phyloP scores from a whole-genome alignment of 2,329 filamentous ascomycete species.

The Talaromyces sp. region DNA sequence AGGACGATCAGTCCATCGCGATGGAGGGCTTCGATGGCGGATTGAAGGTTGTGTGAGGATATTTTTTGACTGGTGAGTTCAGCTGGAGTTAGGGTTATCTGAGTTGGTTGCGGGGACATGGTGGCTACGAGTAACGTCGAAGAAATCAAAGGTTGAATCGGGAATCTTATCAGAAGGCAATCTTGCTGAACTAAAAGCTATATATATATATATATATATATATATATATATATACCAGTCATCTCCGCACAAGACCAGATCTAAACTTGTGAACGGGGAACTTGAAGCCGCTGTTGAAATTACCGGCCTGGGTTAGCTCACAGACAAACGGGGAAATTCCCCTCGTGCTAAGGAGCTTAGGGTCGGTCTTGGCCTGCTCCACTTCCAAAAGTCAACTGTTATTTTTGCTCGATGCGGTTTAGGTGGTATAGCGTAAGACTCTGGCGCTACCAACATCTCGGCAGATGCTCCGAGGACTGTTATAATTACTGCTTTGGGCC shows the following conservation, averaged over 20 bases:
- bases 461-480: not conserved
- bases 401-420: not conserved
- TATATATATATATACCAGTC: not conserved
- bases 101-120: not conserved
- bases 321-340: not conserved
- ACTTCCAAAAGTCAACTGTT: not conserved
- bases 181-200: not conserved
- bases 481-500: not conserved
- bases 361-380: not conserved
- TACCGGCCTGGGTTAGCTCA: not conserved
- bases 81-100: not conserved
- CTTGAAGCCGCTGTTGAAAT: not conserved
- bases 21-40: constrained; percentile 29
- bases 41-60: constrained; percentile 24
- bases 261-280: not conserved
- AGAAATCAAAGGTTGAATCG: not conserved
- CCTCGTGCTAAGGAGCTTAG: not conserved
- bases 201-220: too few relatives aligned
- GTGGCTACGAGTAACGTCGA: not conserved
- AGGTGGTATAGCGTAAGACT: not conserved
- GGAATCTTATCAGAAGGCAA: not conserved
- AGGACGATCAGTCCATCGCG: constrained; percentile 38
- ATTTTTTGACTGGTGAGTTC: constrained; percentile 19
- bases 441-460: not conserved
- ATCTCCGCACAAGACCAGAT: not conserved